A percentile compares a stretch with the other conserved stretches of the same genome.
Conservation (phyloP, 805 yeast species). For the Saccharomycopsis vini region DNA sequence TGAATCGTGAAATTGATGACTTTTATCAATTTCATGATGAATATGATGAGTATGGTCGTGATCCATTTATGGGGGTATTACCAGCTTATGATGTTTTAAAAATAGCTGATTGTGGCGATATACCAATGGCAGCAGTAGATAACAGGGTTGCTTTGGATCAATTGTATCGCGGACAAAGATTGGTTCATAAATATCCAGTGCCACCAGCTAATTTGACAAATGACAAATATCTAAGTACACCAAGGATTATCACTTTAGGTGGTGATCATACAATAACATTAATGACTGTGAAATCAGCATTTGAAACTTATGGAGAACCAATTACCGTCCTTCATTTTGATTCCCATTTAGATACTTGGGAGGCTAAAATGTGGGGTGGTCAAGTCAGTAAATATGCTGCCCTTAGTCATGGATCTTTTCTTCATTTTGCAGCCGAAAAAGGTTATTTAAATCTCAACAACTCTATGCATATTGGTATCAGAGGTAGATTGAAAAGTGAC, state of each 20-base stretch:
- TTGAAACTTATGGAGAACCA: slow-evolving; percentile 31
- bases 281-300: slow-evolving; percentile 42
- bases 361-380: slow-evolving; percentile 40
- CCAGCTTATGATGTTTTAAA: slow-evolving; percentile 37
- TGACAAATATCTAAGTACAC: slow-evolving; percentile 1
- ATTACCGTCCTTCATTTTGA: slow-evolving; percentile 55
- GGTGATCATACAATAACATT: slow-evolving; percentile 55
- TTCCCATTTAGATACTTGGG: slow-evolving; percentile 62
- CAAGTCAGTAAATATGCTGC: slow-evolving; percentile 40
- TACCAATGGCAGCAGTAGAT: slow-evolving; percentile 51
- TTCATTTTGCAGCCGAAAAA: slow-evolving; percentile 57
- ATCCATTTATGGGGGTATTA: slow-evolving; percentile 20
- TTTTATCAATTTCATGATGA: not conserved
- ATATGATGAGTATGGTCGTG: not conserved
- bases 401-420: slow-evolving; percentile 56
- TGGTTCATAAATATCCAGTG: slow-evolving; percentile 34
- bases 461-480: slow-evolving; percentile 50
- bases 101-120: slow-evolving; percentile 52
- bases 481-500: slow-evolving; percentile 45
- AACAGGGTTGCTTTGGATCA: slow-evolving; percentile 48
- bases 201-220: slow-evolving; percentile 16
- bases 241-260: slow-evolving; percentile 42
- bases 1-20: slow-evolving; percentile 3
- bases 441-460: slow-evolving; percentile 41
- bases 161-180: slow-evolving; percentile 43